Conservation (phyloP, 2,329 filamentous ascomycete species). For the Sordariomycetes sp. region DNA sequence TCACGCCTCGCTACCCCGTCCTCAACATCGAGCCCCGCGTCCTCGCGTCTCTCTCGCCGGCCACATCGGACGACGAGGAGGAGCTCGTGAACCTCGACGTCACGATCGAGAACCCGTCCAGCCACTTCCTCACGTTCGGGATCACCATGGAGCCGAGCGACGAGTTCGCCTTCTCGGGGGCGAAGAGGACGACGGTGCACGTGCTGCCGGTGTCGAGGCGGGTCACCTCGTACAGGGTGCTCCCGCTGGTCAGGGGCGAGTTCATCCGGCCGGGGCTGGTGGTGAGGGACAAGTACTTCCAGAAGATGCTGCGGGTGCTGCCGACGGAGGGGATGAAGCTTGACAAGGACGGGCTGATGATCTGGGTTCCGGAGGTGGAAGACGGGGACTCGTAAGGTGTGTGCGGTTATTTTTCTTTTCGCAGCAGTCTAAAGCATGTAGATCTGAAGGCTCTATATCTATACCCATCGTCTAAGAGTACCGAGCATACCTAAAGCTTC, state of each 20-base stretch:
- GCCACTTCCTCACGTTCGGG: constrained; percentile 89
- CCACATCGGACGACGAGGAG: constrained; percentile 15
- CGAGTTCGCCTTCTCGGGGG: constrained; percentile 84
- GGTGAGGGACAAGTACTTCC: constrained; percentile 85
- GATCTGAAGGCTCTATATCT: background rate
- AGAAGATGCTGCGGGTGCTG: constrained; percentile 75
- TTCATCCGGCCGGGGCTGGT: constrained; percentile 66
- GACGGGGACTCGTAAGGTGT: constrained; percentile 11
- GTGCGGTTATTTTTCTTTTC: too few relatives aligned
- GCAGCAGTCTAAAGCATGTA: background rate
- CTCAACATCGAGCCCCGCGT: constrained; percentile 82
- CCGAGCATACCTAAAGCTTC: constrained; percentile 1
- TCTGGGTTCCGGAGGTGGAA: constrained; percentile 43
- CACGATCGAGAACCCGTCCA: constrained; percentile 86
- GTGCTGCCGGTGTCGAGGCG: constrained; percentile 73
- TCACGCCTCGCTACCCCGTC: constrained; percentile 70
- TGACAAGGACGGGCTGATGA: constrained; percentile 51
- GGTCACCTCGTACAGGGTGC: constrained; percentile 60
- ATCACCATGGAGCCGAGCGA: constrained; percentile 86
- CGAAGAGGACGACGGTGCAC: constrained; percentile 71
- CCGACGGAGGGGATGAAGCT: constrained; percentile 63
- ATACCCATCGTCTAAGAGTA: background rate
- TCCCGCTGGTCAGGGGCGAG: constrained; percentile 53
- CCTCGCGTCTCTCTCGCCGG: constrained; percentile 47
- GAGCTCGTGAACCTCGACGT: constrained; percentile 35